Percentiles rank a stretch among this genome's conserved stretches.
Evolutionary conservation across 805 yeast genomes (phyloP).

Genomic region (Ogataea zsoltii): DNA sequence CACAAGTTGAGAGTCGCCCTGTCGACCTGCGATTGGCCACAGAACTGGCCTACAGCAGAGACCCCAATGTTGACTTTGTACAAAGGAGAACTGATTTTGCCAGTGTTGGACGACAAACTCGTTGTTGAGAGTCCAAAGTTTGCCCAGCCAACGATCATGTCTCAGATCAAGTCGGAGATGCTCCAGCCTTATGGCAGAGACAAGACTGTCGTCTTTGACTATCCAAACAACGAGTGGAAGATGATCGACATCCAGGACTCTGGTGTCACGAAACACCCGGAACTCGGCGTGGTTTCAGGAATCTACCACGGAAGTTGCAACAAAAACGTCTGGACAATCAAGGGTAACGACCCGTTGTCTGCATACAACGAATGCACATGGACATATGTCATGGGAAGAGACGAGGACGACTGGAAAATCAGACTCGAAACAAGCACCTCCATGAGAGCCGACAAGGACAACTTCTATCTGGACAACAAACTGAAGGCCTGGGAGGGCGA

Average conservation of each 20-base stretch:
- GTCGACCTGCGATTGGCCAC: conserved; percentile 51
- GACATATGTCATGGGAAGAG: conserved; percentile 44
- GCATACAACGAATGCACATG: conserved; percentile 41
- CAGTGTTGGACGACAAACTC: conserved; percentile 26
- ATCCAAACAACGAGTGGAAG: conserved; percentile 37
- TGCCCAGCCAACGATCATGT: conserved; percentile 32
- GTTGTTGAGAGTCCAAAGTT: conserved; percentile 28
- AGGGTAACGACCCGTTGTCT: conserved; percentile 39
- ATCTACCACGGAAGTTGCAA: conserved; percentile 43
- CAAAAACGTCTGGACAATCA: conserved; percentile 40
- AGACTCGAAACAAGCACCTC: conserved; percentile 35
- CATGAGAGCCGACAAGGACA: conserved; percentile 34
- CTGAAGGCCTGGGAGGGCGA: conserved; percentile 39
- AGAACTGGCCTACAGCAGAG: conserved; percentile 46
- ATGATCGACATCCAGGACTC: conserved; percentile 38
- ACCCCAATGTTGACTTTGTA: conserved; percentile 38
- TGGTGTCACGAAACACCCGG: conserved; percentile 37
- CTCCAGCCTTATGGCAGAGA: conserved; percentile 28
- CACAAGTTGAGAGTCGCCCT: conserved; percentile 42
- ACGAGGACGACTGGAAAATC: conserved; percentile 40
- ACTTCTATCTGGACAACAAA: conserved; percentile 35
- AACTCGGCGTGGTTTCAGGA: conserved; percentile 36
- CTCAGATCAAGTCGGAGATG: conserved; percentile 30
- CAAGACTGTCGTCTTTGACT: conserved; percentile 33
- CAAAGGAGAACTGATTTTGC: conserved; percentile 34